A percentile compares a stretch with the other conserved stretches of the same genome.
Evolutionary conservation across 768 basidiomycete genomes (phyloP).

Genomic region (Termitomyces sp.): DNA sequence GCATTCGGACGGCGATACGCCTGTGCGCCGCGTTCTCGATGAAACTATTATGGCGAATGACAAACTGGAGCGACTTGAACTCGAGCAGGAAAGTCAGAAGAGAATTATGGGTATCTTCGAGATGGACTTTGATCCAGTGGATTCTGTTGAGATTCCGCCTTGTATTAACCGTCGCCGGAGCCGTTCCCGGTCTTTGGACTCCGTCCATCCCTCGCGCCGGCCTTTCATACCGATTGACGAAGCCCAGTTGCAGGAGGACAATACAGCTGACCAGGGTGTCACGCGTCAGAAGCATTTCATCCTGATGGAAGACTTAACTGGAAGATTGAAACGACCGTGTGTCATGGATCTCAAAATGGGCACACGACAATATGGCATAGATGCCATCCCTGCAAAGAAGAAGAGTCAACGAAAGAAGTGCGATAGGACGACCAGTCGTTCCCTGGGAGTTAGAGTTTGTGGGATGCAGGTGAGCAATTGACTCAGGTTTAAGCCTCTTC

Average conservation of each 20-base stretch:
- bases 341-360: constrained; percentile 99
- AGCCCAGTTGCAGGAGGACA: constrained; percentile 24
- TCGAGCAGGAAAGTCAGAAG: constrained; percentile 21
- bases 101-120: constrained; percentile 33
- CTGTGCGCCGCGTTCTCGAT: constrained; percentile 62
- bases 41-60: constrained; percentile 39
- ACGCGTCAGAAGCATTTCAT: constrained; percentile 97
- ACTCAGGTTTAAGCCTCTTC: neutral
- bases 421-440: constrained; percentile 88
- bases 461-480: constrained; percentile 87
- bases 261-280: constrained; percentile 35
- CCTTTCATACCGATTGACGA: constrained; percentile 19
- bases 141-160: constrained; percentile 19
- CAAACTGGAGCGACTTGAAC: constrained; percentile 25
- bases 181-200: constrained; percentile 36
- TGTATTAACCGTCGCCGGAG: constrained; percentile 37
- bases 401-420: constrained; percentile 99
- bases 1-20: constrained; percentile 26
- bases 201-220: constrained; percentile 20
- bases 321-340: constrained; percentile 84
- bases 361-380: constrained; percentile 97
- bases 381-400: constrained; percentile 89
- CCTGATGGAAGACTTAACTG: constrained; percentile 98
- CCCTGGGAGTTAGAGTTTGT: constrained; percentile 88
- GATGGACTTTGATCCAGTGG: constrained; percentile 30